Evolutionary conservation across 305 asterid species (phyloP).

Genomic region (Solanum aculeatissimum): DNA sequence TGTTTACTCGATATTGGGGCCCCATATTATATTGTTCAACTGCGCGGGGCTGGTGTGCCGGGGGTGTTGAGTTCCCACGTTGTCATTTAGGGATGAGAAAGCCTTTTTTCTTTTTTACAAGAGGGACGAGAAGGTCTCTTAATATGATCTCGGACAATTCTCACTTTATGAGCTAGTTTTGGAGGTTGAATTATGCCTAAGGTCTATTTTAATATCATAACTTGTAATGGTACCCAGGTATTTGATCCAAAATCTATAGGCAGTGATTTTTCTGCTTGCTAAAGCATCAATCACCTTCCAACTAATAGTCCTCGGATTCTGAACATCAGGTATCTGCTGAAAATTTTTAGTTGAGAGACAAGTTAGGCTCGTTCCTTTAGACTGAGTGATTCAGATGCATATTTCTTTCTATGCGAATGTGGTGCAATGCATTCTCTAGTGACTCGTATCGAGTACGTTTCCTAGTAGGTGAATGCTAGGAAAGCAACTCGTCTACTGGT

Average conservation of each 20-base stretch:
- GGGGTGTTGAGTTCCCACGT: background rate
- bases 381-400: background rate
- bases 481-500: background rate
- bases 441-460: background rate
- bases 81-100: background rate
- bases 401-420: background rate
- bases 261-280: background rate
- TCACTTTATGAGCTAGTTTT: background rate
- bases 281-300: background rate
- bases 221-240: background rate
- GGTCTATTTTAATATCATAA: background rate
- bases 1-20: no score
- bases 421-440: background rate
- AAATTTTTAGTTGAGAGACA: background rate
- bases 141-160: background rate
- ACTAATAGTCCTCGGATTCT: background rate
- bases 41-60: no score
- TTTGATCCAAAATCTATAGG: background rate
- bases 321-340: background rate
- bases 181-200: background rate
- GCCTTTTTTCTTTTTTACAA: background rate
- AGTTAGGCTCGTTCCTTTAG: background rate
- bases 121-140: no score
- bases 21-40: no score
- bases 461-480: background rate